Conservation (phyloP, 2,329 filamentous ascomycete species). For the Ophiocordyceps camponoti-leonardi region DNA sequence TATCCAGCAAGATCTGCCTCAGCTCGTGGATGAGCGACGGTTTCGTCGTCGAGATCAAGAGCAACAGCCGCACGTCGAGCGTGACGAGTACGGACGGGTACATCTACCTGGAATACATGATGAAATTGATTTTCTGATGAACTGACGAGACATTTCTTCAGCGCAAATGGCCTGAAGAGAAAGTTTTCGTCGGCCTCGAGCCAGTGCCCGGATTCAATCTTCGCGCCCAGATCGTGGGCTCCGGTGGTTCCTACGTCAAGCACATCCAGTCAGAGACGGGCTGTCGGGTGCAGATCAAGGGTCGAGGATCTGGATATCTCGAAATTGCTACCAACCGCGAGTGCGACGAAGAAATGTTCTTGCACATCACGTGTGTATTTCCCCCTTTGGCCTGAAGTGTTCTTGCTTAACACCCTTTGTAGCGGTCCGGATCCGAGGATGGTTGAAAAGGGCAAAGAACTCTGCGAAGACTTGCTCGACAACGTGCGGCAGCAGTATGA, state of each 20-base stretch:
- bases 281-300: slow-evolving; percentile 96
- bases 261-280: slow-evolving; percentile 92
- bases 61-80: slow-evolving; percentile 57
- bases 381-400: not conserved
- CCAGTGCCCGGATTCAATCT: slow-evolving; percentile 90
- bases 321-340: slow-evolving; percentile 77
- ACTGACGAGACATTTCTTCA: slow-evolving; percentile 17
- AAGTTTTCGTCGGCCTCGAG: slow-evolving; percentile 79
- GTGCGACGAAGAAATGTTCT: slow-evolving; percentile 90
- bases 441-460: slow-evolving; percentile 71
- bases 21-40: slow-evolving; percentile 83
- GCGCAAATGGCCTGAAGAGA: slow-evolving; percentile 98
- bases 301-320: slow-evolving; percentile 84
- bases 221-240: slow-evolving; percentile 87
- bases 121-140: not conserved
- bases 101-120: slow-evolving; percentile 7
- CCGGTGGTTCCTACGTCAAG: slow-evolving; percentile 90
- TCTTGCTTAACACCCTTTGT: not conserved
- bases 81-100: slow-evolving; percentile 82
- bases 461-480: slow-evolving; percentile 72
- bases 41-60: slow-evolving; percentile 69
- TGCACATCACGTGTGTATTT: slow-evolving; percentile 71
- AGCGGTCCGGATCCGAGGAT: slow-evolving; percentile 78
- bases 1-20: slow-evolving; percentile 90
- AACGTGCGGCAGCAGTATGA: slow-evolving; percentile 87